Base-by-base conservation (phyloP, 495 filamentous ascomycete genomes). In the Penicillium arizonense region DNA sequence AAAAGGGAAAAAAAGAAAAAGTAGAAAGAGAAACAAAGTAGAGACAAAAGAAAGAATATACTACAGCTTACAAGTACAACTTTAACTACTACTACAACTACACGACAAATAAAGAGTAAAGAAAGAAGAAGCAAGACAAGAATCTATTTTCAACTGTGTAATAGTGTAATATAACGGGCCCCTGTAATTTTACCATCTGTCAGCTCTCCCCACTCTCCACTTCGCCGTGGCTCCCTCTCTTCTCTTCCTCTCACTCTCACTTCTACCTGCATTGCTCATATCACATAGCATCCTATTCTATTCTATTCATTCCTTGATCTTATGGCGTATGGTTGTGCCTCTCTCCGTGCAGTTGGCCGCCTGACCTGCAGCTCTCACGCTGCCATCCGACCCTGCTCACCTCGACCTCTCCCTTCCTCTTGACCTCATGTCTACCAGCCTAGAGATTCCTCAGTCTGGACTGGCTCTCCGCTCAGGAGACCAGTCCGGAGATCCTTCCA, bases 381-480 rank as follows among this genome's bases (percentile, higher is more conserved):
- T 76, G 71, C 70, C 63, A 60, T 59, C 68, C 66, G 71, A 65
- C 60, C 60, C 57, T 67, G 49, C 52, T 58, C 63, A 60, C 46
- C 46, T 49, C 44, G 55, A 53, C 55, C 34, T 49, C 37, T 47
- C 52, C 36, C 46, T 50, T 41, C 42, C 48, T 39, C 44, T 55
- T 30, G 28, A 30, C 56, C 55, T 38, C 62, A 70, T 56, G 49
- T 80, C 79, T 76, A 58, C 67, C 50, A 57, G 60, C 30, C 63
- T 82, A 18, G 52, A 64, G 26, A 64, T 83, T 45, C 80, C 80
- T 46, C 69, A 72, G 47, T 59, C 63, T 49, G 78, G 78, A 57
- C 65, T 76, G 67, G 72, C 71, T 65, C 79, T 79, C 57, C 63
- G 60, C 10, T 26, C 44, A 46, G 75, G 69, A 65, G 69, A 71